Base-by-base conservation (phyloP, 2,329 filamentous ascomycete genomes). In the Sclerotinia subarctica region DNA sequence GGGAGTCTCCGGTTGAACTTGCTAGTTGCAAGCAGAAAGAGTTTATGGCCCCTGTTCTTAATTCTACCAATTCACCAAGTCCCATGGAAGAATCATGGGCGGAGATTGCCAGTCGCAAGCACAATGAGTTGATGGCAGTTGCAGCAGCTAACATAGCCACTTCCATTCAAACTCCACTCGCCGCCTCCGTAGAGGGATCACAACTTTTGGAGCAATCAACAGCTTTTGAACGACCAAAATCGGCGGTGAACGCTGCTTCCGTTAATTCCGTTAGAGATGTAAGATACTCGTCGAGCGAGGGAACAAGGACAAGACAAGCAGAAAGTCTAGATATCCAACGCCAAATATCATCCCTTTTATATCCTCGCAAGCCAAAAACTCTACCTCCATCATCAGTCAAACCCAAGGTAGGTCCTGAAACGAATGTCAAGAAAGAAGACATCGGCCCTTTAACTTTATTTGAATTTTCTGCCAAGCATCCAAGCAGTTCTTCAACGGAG, bases 41-140 rank as follows among this genome's bases (percentile, higher is more conserved):
- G 42, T 13, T 38, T 7, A 21, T n/a, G 11, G 8, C 3, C 8
- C 15, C 46, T 63, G n/a, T 32, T 24, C 13, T 15, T 19, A 24
- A 6, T 5, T 35, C 7, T 38, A 21, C 7, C 7, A 17, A 26
- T 35, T 6, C n/a, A 42, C 8, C 59, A 63, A 51, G 8, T 42
- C 15, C 32, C 51, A 21, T 42, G 24, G 13, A 42, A 52, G 46
- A 62, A n/a, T 53, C 54, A 8, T 66, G 46, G 64, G 54, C 7
- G n/a, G 56, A 66, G 11, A 32, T 66, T 26, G 32, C 64, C 13
- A 53, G 54, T 53, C 64, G 54, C 24, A 62, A 66, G 46, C 46
- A 42, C 26, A 60, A 29, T n/a, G 46, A 60, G 19, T 11, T 53
- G 13, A 44, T 42, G 64, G 24, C 15, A 52, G 17, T 32, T 5